phyloP scores from a whole-genome alignment of 768 basidiomycete species.

The Suillus subaureus region DNA sequence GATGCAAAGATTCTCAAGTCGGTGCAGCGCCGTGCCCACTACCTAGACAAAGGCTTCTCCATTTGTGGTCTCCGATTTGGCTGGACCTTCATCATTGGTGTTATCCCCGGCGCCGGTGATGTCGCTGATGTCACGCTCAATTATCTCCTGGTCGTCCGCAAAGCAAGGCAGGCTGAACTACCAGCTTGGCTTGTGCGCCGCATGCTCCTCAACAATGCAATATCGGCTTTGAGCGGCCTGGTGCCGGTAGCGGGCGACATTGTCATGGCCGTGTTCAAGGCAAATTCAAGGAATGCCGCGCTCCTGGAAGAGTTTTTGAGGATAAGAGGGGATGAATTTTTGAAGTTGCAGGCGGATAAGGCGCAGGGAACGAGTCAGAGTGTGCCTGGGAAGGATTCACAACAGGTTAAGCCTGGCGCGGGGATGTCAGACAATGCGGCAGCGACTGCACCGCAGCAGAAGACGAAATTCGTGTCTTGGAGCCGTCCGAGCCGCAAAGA shows the following conservation, averaged over 20 bases:
- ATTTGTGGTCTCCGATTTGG: constrained; percentile 84
- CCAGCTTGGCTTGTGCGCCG: constrained; percentile 64
- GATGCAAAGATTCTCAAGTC: constrained; percentile 76
- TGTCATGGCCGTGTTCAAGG: constrained; percentile 74
- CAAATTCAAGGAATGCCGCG: constrained; percentile 87
- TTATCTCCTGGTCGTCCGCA: constrained; percentile 76
- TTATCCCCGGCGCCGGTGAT: constrained; percentile 73
- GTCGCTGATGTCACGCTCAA: constrained; percentile 63
- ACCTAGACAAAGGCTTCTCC: constrained; percentile 85
- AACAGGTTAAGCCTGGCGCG: constrained; percentile 57
- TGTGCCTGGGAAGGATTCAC: constrained; percentile 36
- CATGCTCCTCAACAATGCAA: constrained; percentile 78
- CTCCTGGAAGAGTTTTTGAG: constrained; percentile 85
- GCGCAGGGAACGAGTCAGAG: constrained; percentile 26
- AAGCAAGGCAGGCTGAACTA: constrained; percentile 72
- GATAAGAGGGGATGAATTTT: constrained; percentile 72
- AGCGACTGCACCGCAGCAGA: constrained; percentile 30
- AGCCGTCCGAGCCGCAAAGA: constrained; percentile 18
- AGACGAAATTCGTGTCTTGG: constrained; percentile 14
- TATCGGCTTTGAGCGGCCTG: constrained; percentile 67
- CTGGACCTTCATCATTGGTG: constrained; percentile 81
- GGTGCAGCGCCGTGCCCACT: constrained; percentile 77
- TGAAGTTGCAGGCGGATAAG: constrained; percentile 49
- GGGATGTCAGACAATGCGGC: constrained; percentile 41
- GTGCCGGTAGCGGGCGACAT: constrained; percentile 80